A percentile compares a stretch with the other conserved stretches of the same genome.
Conservation (phyloP, 768 basidiomycete genomes). For the Phanerochaete carnosa region DNA sequence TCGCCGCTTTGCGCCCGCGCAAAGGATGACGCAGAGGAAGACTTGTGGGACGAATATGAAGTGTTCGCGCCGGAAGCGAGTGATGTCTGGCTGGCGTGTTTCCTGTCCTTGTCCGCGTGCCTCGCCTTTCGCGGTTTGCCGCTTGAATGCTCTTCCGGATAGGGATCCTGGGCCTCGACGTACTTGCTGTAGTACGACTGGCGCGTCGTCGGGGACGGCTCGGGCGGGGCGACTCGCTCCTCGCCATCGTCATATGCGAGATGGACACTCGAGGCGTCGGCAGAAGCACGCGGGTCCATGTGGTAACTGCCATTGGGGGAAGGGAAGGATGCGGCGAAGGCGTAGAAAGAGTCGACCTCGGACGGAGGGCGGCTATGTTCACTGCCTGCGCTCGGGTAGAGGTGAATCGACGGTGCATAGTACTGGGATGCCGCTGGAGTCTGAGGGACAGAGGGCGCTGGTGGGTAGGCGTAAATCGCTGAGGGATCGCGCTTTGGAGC, state of each 20-base stretch:
- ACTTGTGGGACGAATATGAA: background rate
- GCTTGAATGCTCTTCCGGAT: background rate
- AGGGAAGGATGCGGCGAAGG: background rate
- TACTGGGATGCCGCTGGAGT: background rate
- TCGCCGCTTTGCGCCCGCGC: slow-evolving; percentile 1
- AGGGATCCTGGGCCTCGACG: background rate
- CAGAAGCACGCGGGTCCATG: slow-evolving; percentile 2
- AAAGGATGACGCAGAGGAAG: slow-evolving; percentile 9
- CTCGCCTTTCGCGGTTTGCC: background rate
- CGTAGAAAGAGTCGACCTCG: background rate
- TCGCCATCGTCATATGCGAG: slow-evolving; percentile 9
- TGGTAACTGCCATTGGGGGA: background rate
- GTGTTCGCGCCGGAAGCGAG: background rate
- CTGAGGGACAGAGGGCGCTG: background rate
- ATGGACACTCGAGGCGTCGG: slow-evolving; percentile 1
- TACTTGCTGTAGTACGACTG: slow-evolving; percentile 1
- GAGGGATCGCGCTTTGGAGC: background rate
- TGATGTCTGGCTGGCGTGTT: background rate
- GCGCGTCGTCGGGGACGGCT: background rate
- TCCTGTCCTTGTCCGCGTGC: background rate
- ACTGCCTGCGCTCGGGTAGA: background rate
- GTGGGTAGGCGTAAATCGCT: slow-evolving; percentile 1
- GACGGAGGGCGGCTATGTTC: background rate
- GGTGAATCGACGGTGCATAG: background rate
- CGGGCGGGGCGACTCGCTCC: background rate